phyloP scores from a whole-genome alignment of 805 yeast genomes.

The Cyberlindnera lachancei region DNA sequence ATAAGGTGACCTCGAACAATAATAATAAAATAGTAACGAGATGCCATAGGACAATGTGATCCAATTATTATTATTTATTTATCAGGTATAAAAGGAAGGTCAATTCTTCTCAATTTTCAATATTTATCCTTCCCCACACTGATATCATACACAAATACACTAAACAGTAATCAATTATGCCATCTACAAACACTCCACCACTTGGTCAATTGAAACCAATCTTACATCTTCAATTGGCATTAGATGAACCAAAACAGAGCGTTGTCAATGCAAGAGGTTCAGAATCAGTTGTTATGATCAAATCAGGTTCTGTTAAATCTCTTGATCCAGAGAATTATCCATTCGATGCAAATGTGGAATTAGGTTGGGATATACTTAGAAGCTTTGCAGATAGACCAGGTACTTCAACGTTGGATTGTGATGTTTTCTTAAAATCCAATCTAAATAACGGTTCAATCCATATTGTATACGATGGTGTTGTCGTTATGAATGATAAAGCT shows the following conservation, averaged over 20 bases:
- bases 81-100: not conserved
- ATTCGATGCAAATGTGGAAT: slow-evolving; percentile 28
- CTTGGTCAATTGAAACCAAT: slow-evolving; percentile 27
- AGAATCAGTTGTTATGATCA: slow-evolving; percentile 25
- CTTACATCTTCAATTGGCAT: slow-evolving; percentile 29
- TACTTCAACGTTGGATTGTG: slow-evolving; percentile 39
- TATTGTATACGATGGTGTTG: slow-evolving; percentile 42
- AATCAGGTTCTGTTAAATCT: slow-evolving; percentile 31
- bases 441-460: slow-evolving; percentile 34
- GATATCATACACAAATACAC: too few species aligned
- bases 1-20: too few species aligned
- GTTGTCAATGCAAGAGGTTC: slow-evolving; percentile 22
- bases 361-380: slow-evolving; percentile 43
- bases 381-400: slow-evolving; percentile 25
- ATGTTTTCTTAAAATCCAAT: slow-evolving; percentile 37
- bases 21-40: too few species aligned
- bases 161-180: too few species aligned
- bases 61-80: too few species aligned
- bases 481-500: slow-evolving; percentile 30
- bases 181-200: slow-evolving; percentile 2
- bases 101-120: too few species aligned
- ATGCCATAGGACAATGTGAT: too few species aligned
- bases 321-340: slow-evolving; percentile 27
- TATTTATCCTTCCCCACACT: too few species aligned
- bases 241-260: slow-evolving; percentile 25